Evolutionary conservation across 441 rosid genomes (phyloP).

Genomic region (Populus trichocarpa): DNA sequence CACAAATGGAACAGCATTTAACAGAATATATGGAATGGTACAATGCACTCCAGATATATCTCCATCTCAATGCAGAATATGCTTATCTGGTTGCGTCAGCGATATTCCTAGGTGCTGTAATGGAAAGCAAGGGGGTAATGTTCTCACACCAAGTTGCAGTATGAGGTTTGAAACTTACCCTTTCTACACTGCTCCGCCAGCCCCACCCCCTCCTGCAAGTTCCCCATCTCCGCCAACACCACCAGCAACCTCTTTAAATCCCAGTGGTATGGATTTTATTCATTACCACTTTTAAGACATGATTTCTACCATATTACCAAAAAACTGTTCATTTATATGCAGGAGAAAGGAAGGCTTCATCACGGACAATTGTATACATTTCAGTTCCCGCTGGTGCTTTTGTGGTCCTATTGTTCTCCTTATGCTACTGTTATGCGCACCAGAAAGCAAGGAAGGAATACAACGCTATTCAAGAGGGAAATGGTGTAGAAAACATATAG

Average conservation of each 20-base stretch:
- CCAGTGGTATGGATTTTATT: background rate
- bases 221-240: background rate
- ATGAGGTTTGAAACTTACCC: conserved; percentile 22
- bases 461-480: too few species aligned
- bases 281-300: background rate
- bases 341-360: background rate
- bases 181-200: background rate
- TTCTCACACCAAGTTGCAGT: conserved; percentile 24
- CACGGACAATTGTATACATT: too few species aligned
- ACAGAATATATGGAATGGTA: background rate
- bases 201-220: background rate
- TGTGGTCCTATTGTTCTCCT: too few species aligned
- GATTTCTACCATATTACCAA: background rate
- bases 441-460: too few species aligned
- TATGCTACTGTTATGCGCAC: too few species aligned
- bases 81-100: background rate
- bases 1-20: background rate
- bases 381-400: too few species aligned
- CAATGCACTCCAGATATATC: conserved; percentile 18
- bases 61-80: background rate
- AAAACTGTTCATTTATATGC: background rate
- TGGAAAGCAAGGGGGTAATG: conserved; percentile 21
- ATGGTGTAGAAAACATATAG: too few species aligned
- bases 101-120: background rate
- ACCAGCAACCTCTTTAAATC: background rate